These are phyloP conservation scores for Mycena galopus DNA, from an alignment of 768 basidiomycete genomes.

Conservation along the genomic window DNA sequence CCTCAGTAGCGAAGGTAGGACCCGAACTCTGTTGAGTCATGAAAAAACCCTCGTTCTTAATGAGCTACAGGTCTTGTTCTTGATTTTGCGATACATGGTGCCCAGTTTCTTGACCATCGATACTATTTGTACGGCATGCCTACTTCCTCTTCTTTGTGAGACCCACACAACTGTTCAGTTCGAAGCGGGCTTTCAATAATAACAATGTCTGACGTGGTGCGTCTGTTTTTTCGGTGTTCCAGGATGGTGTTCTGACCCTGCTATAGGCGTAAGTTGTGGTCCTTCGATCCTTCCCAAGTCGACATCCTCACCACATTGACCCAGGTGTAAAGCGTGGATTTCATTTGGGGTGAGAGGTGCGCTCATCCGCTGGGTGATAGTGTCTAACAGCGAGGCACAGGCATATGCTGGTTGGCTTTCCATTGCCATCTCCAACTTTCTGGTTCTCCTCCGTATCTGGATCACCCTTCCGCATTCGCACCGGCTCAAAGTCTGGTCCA, in stretches of 20 bases:
- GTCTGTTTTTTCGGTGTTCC: not conserved
- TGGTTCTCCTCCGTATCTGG: constrained; percentile 50
- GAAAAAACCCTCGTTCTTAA: too few species aligned
- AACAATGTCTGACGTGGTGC: not conserved
- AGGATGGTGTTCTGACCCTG: not conserved
- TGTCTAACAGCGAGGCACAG: not conserved
- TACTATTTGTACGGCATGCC: not conserved
- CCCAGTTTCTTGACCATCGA: not conserved
- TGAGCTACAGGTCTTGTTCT: not conserved
- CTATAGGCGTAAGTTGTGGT: not conserved
- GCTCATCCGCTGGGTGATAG: too few species aligned
- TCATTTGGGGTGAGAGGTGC: not conserved
- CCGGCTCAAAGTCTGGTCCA: constrained; percentile 37
- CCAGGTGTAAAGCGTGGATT: constrained; percentile 26
- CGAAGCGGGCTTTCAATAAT: constrained; percentile 8
- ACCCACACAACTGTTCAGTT: not conserved
- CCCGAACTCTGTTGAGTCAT: too few species aligned
- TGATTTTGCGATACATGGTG: constrained; percentile 1
- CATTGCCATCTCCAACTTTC: constrained; percentile 30
- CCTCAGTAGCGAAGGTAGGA: not conserved
- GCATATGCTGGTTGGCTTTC: constrained; percentile 22
- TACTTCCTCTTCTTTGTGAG: not conserved
- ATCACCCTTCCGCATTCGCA: constrained; percentile 44
- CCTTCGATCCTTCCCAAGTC: not conserved
- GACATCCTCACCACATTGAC: not conserved